Evolutionary conservation across 1,284 basidiomycete genomes (phyloP).

Genomic region (Pterulicium gracile): DNA sequence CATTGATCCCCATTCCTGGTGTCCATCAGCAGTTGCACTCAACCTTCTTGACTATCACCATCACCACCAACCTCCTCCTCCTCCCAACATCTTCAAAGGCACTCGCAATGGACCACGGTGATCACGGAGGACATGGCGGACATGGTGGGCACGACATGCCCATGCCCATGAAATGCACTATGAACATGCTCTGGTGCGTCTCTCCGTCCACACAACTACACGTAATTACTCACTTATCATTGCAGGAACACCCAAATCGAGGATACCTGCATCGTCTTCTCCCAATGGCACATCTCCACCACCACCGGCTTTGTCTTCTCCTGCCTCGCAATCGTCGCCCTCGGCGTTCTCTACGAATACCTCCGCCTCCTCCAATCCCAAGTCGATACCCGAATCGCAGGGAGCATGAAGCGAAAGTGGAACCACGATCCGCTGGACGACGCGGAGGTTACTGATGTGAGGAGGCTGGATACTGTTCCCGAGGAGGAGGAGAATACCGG

Average conservation of each 20-base stretch:
- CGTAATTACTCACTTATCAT: constrained; percentile 2
- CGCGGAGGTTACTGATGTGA: background rate
- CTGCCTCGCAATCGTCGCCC: constrained; percentile 46
- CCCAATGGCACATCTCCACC: constrained; percentile 60
- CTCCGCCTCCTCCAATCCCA: constrained; percentile 48
- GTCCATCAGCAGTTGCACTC: too few species aligned
- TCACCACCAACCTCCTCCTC: background rate
- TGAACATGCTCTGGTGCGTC: constrained; percentile 65
- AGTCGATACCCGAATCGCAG: constrained; percentile 49
- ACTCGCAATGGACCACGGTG: constrained; percentile 4
- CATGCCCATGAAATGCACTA: constrained; percentile 38
- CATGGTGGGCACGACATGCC: constrained; percentile 44
- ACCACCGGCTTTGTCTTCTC: constrained; percentile 46
- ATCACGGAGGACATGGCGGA: constrained; percentile 33
- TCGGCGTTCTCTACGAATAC: constrained; percentile 68
- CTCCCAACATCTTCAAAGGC: background rate
- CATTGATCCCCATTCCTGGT: too few species aligned
- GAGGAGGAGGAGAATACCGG: constrained; percentile 39
- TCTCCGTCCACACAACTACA: background rate
- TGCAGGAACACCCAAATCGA: constrained; percentile 67
- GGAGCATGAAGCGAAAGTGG: constrained; percentile 5
- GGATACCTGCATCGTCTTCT: constrained; percentile 69
- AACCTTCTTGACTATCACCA: background rate
- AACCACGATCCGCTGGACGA: too few species aligned
- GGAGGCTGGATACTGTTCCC: background rate